Evolutionary conservation across 2,329 filamentous ascomycete genomes (phyloP).

Genomic region (Raffaelea deltoideospora): DNA sequence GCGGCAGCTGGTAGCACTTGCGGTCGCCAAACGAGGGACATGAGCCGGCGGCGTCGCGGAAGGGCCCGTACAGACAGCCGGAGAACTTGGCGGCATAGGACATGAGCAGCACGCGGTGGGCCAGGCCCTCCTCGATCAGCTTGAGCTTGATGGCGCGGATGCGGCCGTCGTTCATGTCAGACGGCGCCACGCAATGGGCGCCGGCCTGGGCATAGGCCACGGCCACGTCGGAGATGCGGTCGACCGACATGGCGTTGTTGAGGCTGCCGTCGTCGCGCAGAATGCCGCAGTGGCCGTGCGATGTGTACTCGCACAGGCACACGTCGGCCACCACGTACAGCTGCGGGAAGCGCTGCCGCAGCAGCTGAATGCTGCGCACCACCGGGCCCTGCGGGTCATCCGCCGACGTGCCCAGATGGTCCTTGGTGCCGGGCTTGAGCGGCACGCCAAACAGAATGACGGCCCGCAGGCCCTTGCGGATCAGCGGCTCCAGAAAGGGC

Average conservation of each 20-base stretch:
- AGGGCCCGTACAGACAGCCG: constrained; percentile 90
- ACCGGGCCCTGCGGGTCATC: constrained; percentile 90
- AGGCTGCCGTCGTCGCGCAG: constrained; percentile 81
- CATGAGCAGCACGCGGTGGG: constrained; percentile 86
- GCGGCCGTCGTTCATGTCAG: constrained; percentile 97
- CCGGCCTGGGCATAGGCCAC: constrained; percentile 90
- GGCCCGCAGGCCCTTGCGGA: constrained; percentile 78
- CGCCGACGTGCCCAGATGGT: constrained; percentile 78
- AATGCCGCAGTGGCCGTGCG: constrained; percentile 94
- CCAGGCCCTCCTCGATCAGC: constrained; percentile 85
- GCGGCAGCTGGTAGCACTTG: constrained; percentile 91
- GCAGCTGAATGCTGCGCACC: constrained; percentile 68
- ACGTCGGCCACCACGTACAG: constrained; percentile 89
- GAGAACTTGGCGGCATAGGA: constrained; percentile 97
- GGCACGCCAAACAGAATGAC: constrained; percentile 96
- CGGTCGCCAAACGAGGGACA: constrained; percentile 85
- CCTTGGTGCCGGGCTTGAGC: constrained; percentile 64
- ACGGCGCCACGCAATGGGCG: constrained; percentile 91
- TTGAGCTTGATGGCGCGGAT: constrained; percentile 97
- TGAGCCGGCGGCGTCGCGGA: constrained; percentile 90
- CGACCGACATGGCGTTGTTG: constrained; percentile 86
- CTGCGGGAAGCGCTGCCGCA: constrained; percentile 73
- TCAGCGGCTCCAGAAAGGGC: constrained; percentile 70
- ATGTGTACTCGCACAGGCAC: constrained; percentile 97
- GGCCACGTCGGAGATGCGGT: constrained; percentile 95